Evolutionary conservation across 257 asterid species (phyloP).

Genomic region (Lithospermum erythrorhizon): DNA sequence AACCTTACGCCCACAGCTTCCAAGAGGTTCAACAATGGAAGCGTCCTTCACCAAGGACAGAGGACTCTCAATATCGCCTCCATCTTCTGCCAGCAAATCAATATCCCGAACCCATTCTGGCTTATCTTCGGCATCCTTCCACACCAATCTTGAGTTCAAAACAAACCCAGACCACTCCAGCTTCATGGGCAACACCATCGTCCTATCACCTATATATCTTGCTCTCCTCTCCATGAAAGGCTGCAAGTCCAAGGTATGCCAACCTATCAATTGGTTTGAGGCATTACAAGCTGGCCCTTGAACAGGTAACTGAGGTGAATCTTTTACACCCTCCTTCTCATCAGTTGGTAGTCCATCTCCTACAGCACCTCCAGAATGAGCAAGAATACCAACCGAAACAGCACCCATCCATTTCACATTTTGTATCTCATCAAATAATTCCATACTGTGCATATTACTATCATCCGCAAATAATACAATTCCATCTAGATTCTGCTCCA

Average conservation of each 20-base stretch:
- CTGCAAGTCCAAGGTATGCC: constrained; percentile 57
- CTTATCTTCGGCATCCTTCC: constrained; percentile 61
- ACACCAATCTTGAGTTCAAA: constrained; percentile 71
- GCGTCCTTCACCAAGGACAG: constrained; percentile 56
- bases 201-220: constrained; percentile 72
- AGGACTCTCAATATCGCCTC: constrained; percentile 59
- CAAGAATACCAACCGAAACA: constrained; percentile 76
- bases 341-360: constrained; percentile 27
- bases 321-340: constrained; percentile 39
- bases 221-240: constrained; percentile 55
- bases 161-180: constrained; percentile 93
- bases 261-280: constrained; percentile 64
- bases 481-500: constrained; percentile 73
- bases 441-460: constrained; percentile 92
- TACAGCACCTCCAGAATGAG: constrained; percentile 47
- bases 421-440: constrained; percentile 90
- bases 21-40: constrained; percentile 86
- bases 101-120: constrained; percentile 77
- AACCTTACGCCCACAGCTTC: constrained; percentile 81
- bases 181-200: constrained; percentile 73
- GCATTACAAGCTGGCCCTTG: constrained; percentile 98
- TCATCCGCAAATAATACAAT: constrained; percentile 90
- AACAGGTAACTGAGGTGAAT: constrained; percentile 41
- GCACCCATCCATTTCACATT: constrained; percentile 86
- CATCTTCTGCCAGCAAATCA: constrained; percentile 38